These are phyloP conservation scores for Chlamydomonas schloesseri DNA, from an alignment of 139 green algal genomes.

Conservation along the genomic window DNA sequence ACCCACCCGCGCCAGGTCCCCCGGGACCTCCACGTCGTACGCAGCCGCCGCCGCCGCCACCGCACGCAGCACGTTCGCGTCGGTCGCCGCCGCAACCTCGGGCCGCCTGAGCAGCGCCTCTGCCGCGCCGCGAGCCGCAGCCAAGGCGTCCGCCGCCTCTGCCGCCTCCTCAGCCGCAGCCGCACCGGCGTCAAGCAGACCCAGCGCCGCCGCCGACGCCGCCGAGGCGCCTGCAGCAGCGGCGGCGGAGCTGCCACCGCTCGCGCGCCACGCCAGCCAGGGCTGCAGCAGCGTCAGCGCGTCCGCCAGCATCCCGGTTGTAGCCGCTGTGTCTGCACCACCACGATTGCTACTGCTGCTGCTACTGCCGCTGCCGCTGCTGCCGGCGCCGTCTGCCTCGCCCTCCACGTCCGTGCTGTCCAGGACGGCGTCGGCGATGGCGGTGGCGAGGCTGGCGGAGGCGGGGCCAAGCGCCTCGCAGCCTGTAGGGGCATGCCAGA, in stretches of 20 bases:
- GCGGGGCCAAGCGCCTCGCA: neutral
- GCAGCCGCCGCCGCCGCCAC: slow-evolving; percentile 4
- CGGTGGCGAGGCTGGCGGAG: neutral
- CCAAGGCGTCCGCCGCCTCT: neutral
- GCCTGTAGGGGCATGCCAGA: neutral
- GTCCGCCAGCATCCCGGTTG: neutral
- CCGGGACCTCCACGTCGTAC: slow-evolving; percentile 6
- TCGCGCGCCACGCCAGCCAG: neutral
- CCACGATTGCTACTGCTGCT: neutral
- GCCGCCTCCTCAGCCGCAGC: neutral
- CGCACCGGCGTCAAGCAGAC: neutral
- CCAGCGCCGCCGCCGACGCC: no score
- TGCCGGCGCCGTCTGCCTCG: neutral
- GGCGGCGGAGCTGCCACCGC: neutral
- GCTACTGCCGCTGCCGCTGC: neutral
- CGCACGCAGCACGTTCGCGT: neutral
- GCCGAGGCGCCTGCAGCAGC: no score
- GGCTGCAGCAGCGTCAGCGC: neutral
- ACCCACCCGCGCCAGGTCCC: neutral
- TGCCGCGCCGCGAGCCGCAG: no score
- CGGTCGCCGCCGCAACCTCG: neutral
- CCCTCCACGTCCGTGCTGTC: neutral
- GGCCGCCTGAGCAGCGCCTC: neutral
- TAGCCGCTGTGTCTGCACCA: neutral
- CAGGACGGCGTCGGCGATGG: neutral